Evolutionary conservation across 352 stramenopile genomes (phyloP).

Genomic region (Nothophytophthora sp.): DNA sequence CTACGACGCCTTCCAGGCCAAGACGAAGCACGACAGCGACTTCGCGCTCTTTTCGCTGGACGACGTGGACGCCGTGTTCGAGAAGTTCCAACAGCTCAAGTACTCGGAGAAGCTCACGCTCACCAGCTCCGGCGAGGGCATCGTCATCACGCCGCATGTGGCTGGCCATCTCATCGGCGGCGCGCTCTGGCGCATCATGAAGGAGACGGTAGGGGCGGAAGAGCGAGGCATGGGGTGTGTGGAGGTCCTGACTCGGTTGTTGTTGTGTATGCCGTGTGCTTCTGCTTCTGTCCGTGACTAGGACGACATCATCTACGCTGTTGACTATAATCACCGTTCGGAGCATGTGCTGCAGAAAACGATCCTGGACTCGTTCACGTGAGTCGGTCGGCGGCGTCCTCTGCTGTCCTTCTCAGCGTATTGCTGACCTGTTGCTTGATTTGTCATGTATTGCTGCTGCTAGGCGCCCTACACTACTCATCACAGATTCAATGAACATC

Average conservation of each 20-base stretch:
- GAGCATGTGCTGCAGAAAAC: constrained; percentile 95
- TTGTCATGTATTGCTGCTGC: constrained; percentile 1
- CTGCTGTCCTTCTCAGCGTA: neutral
- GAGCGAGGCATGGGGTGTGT: too few species aligned
- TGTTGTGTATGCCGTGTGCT: too few species aligned
- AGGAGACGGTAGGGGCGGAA: constrained; percentile 93
- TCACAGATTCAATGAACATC: constrained; percentile 90
- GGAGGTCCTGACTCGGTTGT: too few species aligned
- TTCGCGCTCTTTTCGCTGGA: constrained; percentile 93
- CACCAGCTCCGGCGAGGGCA: constrained; percentile 79
- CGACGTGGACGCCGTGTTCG: constrained; percentile 93
- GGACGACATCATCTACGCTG: constrained; percentile 93
- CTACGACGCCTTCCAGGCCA: constrained; percentile 94
- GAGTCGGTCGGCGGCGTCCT: constrained; percentile 9
- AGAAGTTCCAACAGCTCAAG: constrained; percentile 94
- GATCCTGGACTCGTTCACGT: constrained; percentile 93
- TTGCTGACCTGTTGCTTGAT: constrained; percentile 7
- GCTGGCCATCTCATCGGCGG: constrained; percentile 95
- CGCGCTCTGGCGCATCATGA: constrained; percentile 93
- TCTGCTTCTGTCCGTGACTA: constrained; percentile 27
- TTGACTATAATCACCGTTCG: constrained; percentile 94
- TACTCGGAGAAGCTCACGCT: constrained; percentile 94
- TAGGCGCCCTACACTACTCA: constrained; percentile 85
- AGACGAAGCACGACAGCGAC: constrained; percentile 91
- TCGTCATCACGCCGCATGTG: constrained; percentile 94